phyloP scores from a whole-genome alignment of 1,284 basidiomycete species.

The Neonothopanus nambi region DNA sequence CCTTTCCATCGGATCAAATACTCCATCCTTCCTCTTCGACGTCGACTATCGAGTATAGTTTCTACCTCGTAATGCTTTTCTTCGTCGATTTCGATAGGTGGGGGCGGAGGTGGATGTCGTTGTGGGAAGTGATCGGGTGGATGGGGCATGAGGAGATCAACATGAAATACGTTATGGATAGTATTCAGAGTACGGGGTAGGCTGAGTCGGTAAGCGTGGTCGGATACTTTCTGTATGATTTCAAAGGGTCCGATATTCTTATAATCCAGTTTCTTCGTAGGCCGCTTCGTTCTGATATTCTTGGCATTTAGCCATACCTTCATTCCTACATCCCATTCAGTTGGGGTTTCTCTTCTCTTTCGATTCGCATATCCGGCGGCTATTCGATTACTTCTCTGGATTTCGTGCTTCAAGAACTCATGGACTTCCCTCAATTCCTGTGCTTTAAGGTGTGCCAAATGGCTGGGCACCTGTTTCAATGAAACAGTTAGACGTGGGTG shows the following conservation, averaged over 20 bases:
- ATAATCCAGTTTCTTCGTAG: conserved; percentile 17
- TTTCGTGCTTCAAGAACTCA: background rate
- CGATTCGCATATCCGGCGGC: background rate
- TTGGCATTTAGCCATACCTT: no score
- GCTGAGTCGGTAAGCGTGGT: conserved; percentile 14
- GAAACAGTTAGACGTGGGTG: background rate
- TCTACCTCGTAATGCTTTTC: conserved; percentile 20
- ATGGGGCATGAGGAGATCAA: conserved; percentile 15
- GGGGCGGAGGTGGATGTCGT: conserved; percentile 1
- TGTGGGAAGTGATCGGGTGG: conserved; percentile 6
- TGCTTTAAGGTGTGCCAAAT: background rate
- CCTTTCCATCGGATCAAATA: conserved; percentile 24
- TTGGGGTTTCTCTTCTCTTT: background rate
- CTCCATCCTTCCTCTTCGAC: conserved; percentile 16
- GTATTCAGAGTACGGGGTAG: conserved; percentile 13
- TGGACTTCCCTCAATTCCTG: background rate
- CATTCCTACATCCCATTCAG: no score
- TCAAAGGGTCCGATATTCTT: conserved; percentile 14
- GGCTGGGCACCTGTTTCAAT: background rate
- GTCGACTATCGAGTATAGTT: conserved; percentile 19
- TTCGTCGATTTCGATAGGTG: background rate
- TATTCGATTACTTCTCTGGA: background rate
- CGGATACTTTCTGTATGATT: no score
- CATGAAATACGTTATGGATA: conserved; percentile 19
- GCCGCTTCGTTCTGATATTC: conserved; percentile 11